Evolutionary conservation across 192 early-diverging fungal species (phyloP).

Genomic region (Coemansia sp.): DNA sequence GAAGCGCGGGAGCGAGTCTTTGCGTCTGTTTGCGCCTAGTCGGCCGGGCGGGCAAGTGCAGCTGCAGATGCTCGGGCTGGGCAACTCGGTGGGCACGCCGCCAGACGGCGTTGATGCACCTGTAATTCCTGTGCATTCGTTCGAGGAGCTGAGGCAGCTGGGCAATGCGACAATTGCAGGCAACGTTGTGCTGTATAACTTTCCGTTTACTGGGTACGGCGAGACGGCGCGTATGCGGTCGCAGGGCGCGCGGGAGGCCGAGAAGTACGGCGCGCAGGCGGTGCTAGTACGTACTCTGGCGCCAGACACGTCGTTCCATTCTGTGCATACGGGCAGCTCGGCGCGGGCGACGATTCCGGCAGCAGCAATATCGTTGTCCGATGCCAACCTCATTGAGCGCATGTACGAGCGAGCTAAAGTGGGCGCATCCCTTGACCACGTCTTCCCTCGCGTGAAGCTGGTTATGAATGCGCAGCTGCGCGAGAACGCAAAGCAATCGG

Average conservation of each 20-base stretch:
- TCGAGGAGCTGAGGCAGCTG: conserved; percentile 50
- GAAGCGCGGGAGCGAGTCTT: conserved; percentile 57
- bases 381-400: conserved; percentile 58
- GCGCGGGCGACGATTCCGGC: conserved; percentile 54
- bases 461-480: conserved; percentile 45
- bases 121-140: conserved; percentile 55
- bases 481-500: conserved; percentile 46
- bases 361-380: conserved; percentile 57
- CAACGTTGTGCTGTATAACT: conserved; percentile 57
- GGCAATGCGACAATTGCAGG: conserved; percentile 47
- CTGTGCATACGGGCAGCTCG: conserved; percentile 60
- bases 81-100: conserved; percentile 54
- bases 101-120: conserved; percentile 50
- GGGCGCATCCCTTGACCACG: conserved; percentile 31
- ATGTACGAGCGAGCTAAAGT: conserved; percentile 44
- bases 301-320: conserved; percentile 49
- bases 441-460: conserved; percentile 54
- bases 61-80: conserved; percentile 56
- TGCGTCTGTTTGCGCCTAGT: conserved; percentile 54
- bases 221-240: conserved; percentile 20
- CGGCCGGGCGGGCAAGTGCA: conserved; percentile 44
- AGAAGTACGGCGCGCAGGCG: conserved; percentile 55
- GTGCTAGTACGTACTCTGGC: conserved; percentile 57
- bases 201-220: conserved; percentile 35
- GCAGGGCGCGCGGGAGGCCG: conserved; percentile 35